Evolutionary conservation across 257 asterid genomes (phyloP).

Genomic region (Handroanthus guayacan): DNA sequence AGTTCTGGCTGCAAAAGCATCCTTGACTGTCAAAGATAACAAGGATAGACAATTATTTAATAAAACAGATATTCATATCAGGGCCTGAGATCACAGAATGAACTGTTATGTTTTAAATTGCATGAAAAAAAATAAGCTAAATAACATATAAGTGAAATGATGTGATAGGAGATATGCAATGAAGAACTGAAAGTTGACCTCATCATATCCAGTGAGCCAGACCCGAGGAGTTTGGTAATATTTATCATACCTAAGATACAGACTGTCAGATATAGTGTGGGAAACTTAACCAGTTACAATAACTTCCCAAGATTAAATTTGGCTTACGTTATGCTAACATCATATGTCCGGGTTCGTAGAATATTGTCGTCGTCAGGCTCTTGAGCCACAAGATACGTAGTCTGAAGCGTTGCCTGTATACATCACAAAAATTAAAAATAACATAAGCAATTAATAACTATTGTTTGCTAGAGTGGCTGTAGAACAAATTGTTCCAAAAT

Average conservation of each 20-base stretch:
- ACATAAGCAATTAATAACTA: neutral
- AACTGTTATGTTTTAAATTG: conserved; percentile 20
- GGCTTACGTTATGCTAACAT: conserved; percentile 96
- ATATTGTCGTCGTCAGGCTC: conserved; percentile 98
- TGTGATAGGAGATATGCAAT: conserved; percentile 21
- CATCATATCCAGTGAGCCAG: conserved; percentile 99
- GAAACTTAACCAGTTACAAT: conserved; percentile 15
- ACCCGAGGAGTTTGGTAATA: conserved; percentile 99
- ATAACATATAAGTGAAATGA: conserved; percentile 12
- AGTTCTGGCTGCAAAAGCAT: conserved; percentile 90
- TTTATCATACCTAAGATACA: conserved; percentile 81
- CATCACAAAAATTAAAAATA: conserved; percentile 19
- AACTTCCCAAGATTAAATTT: conserved; percentile 18
- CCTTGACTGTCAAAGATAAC: conserved; percentile 76
- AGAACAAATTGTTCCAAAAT: neutral
- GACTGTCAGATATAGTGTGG: conserved; percentile 29
- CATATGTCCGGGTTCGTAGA: conserved; percentile 92
- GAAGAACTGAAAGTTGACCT: conserved; percentile 54
- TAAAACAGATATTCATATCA: conserved; percentile 4
- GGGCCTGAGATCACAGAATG: conserved; percentile 14
- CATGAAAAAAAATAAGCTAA: conserved; percentile 2
- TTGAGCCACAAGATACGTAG: conserved; percentile 76
- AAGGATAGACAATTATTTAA: conserved; percentile 11
- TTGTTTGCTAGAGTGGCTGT: neutral
- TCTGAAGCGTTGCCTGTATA: conserved; percentile 82